These are phyloP conservation scores for Reutealis trisperma DNA, from an alignment of 345 rosid genomes.

Conservation along the genomic window DNA sequence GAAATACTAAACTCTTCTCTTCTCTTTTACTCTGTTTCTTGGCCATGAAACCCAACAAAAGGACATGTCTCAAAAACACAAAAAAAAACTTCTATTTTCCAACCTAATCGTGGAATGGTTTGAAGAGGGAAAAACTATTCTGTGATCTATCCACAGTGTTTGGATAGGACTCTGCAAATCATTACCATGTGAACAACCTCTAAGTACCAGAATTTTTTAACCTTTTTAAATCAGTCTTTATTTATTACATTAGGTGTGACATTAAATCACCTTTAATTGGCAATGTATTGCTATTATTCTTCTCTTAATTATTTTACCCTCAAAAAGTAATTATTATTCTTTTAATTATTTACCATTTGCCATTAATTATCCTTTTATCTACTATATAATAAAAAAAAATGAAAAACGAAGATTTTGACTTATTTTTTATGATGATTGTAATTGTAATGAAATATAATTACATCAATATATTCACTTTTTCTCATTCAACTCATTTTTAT, in stretches of 20 bases:
- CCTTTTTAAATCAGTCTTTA: background rate
- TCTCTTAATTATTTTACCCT: background rate
- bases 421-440: no score
- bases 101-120: background rate
- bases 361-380: no score
- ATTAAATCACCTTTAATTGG: background rate
- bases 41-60: background rate
- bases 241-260: background rate
- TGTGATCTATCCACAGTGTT: background rate
- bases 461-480: no score
- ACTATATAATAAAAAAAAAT: no score
- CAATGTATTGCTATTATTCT: background rate
- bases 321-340: no score
- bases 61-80: background rate
- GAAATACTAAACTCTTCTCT: constrained; percentile 19
- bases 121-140: no score
- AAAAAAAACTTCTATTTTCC: background rate
- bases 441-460: no score
- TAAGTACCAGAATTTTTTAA: background rate
- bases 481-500: no score
- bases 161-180: background rate
- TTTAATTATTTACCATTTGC: no score
- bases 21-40: background rate
- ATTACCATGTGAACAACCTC: background rate
- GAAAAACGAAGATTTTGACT: no score